phyloP scores from a whole-genome alignment of 345 rosid genomes.

The Bretschneidera sinensis region DNA sequence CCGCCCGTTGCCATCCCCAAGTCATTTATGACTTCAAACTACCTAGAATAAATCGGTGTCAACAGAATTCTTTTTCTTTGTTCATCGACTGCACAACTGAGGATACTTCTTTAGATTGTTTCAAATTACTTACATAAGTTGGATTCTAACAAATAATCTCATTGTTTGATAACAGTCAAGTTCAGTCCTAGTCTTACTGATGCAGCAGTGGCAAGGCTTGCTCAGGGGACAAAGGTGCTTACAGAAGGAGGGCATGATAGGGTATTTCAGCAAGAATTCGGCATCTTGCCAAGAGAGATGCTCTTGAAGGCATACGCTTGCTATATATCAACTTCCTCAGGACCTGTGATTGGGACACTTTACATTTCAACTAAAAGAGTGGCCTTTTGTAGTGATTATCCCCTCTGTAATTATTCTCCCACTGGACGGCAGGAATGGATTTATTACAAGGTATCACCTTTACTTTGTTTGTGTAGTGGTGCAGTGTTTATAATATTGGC shows the following conservation, averaged over 20 bases:
- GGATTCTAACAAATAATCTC: neutral
- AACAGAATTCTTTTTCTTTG: neutral
- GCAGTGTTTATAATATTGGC: too few relatives aligned
- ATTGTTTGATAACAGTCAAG: conserved; percentile 43
- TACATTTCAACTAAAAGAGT: conserved; percentile 56
- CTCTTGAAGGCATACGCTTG: conserved; percentile 68
- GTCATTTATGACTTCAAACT: neutral
- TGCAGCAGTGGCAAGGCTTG: conserved; percentile 79
- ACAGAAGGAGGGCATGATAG: conserved; percentile 76
- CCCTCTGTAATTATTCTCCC: conserved; percentile 43
- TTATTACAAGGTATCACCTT: conserved; percentile 57
- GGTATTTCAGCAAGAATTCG: conserved; percentile 64
- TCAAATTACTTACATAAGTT: neutral
- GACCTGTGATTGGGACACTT: conserved; percentile 73
- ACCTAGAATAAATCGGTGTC: neutral
- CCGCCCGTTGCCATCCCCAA: too few relatives aligned
- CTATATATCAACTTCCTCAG: conserved; percentile 64
- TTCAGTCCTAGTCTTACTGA: conserved; percentile 60
- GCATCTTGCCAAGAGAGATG: conserved; percentile 45
- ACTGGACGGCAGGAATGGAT: conserved; percentile 49
- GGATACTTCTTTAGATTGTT: neutral
- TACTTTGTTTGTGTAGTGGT: neutral
- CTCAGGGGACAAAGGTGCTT: conserved; percentile 68
- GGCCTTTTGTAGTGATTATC: conserved; percentile 66
- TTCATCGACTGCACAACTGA: neutral